These are phyloP conservation scores for Dictyostelium capitatum DNA, from an alignment of 78 protist genomes.

Conservation along the genomic window DNA sequence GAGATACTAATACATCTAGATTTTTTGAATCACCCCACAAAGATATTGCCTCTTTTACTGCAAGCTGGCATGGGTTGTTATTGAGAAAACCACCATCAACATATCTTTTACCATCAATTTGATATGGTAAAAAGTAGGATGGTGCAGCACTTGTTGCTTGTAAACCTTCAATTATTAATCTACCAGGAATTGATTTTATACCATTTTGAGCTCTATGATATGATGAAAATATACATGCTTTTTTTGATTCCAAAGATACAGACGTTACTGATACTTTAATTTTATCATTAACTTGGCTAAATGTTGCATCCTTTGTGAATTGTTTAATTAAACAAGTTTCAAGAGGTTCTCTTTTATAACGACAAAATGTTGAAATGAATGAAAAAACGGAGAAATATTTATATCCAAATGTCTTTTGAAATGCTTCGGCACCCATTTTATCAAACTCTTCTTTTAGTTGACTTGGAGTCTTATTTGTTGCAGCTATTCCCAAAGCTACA, in stretches of 20 bases:
- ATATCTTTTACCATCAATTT: not conserved
- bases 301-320: not conserved
- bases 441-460: too few relatives aligned
- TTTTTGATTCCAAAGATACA: not conserved
- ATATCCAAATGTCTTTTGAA: too few relatives aligned
- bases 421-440: too few relatives aligned
- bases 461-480: not conserved
- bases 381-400: too few relatives aligned
- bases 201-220: not conserved
- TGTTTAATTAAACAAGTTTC: too few relatives aligned
- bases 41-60: not conserved
- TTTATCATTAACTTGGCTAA: not conserved
- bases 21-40: not conserved
- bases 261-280: not conserved
- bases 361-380: too few relatives aligned
- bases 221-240: not conserved
- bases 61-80: not conserved
- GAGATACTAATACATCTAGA: too few relatives aligned
- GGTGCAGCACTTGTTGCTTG: not conserved
- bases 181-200: not conserved
- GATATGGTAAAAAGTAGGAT: not conserved
- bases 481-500: not conserved
- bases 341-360: too few relatives aligned
- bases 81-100: not conserved
- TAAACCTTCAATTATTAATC: not conserved